phyloP scores from a whole-genome alignment of 371 early-diverging fungal species.

The Mucor lusitanicus region DNA sequence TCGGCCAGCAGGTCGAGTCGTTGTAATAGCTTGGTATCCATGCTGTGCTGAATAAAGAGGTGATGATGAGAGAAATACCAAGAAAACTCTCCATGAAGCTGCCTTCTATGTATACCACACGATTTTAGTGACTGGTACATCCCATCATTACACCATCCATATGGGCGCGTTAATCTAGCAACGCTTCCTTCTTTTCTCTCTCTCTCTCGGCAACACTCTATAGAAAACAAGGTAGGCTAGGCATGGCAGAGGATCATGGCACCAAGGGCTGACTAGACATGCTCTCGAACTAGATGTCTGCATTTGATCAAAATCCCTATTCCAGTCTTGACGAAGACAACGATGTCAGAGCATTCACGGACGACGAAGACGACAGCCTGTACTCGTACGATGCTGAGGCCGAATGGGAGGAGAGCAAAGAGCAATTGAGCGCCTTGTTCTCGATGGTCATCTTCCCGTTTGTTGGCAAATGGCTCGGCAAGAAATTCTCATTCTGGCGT shows the following conservation, averaged over 20 bases:
- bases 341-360: constrained; percentile 16
- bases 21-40: constrained; percentile 60
- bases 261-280: background rate
- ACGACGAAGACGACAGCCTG: constrained; percentile 25
- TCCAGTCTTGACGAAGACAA: constrained; percentile 31
- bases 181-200: background rate
- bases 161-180: background rate
- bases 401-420: constrained; percentile 68
- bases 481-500: constrained; percentile 63
- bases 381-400: constrained; percentile 54
- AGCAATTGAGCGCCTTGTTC: constrained; percentile 54
- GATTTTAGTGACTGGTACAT: background rate
- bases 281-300: background rate
- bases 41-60: constrained; percentile 15
- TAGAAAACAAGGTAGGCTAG: background rate
- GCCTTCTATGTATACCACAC: background rate
- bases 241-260: background rate
- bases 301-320: constrained; percentile 21
- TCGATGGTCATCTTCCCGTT: constrained; percentile 62
- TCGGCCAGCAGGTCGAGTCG: constrained; percentile 61
- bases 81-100: background rate
- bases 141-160: background rate
- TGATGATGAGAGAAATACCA: background rate
- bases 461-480: constrained; percentile 63
- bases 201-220: background rate